Conservation (phyloP, 2,329 filamentous ascomycete genomes). For the Fusarium caatingaense region DNA sequence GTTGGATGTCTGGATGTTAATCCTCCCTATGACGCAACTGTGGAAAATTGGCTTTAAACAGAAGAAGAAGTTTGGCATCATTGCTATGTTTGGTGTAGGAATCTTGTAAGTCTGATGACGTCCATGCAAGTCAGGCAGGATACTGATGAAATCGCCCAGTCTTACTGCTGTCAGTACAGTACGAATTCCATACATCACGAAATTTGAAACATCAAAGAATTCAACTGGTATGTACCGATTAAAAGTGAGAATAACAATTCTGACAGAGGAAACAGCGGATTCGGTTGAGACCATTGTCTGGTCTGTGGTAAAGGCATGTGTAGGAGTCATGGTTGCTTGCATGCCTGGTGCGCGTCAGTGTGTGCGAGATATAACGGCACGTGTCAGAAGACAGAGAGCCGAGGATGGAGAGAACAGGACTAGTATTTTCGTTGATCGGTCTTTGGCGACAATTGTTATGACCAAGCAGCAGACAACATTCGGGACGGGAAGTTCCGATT, state of each 20-base stretch:
- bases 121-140: too few species aligned
- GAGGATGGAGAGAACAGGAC: not conserved
- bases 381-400: fast-evolving
- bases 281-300: not conserved
- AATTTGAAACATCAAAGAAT: not conserved
- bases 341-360: conserved; percentile 21
- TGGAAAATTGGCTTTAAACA: not conserved
- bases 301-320: conserved; percentile 3
- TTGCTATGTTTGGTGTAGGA: conserved; percentile 19
- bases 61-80: conserved; percentile 4
- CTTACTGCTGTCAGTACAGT: not conserved
- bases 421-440: not conserved
- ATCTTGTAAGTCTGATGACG: not conserved
- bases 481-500: not conserved
- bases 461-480: not conserved
- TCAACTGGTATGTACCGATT: not conserved
- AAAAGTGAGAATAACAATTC: fast-evolving
- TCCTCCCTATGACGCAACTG: conserved; percentile 1
- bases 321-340: conserved; percentile 21
- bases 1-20: conserved; percentile 22
- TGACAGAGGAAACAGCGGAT: not conserved
- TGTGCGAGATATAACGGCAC: not conserved
- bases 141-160: fast-evolving
- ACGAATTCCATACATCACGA: not conserved
- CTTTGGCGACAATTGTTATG: not conserved